Percentiles rank a stretch among this genome's conserved stretches.
These are phyloP conservation scores for Xylariales sp. DNA, from an alignment of 2,329 filamentous ascomycete genomes.

Conservation along the genomic window DNA sequence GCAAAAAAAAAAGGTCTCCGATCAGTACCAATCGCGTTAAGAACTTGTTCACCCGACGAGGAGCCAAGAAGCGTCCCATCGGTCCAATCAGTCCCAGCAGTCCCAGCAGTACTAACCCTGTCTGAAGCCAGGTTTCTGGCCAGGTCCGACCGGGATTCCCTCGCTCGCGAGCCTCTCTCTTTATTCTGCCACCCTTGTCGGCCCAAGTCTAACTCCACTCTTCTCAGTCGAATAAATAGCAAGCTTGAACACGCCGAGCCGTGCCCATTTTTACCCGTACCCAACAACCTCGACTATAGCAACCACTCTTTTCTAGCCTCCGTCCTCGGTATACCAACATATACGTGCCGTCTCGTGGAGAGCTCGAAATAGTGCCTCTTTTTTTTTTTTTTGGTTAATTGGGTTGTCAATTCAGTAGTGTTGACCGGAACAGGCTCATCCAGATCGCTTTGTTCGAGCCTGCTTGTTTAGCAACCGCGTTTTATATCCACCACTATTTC, in stretches of 20 bases:
- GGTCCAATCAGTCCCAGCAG: too few relatives aligned
- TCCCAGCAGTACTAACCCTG: too few relatives aligned
- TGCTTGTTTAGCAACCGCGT: background rate
- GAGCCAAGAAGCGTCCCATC: background rate
- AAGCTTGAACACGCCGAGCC: background rate
- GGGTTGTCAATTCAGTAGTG: background rate
- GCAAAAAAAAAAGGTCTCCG: too few relatives aligned
- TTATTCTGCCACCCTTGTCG: conserved; percentile 6
- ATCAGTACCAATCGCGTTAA: too few relatives aligned
- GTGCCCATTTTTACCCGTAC: conserved; percentile 20
- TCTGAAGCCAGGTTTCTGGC: too few relatives aligned
- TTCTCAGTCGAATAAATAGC: conserved; percentile 5
- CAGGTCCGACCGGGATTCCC: too few relatives aligned
- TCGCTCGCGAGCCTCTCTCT: background rate
- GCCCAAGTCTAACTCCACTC: background rate
- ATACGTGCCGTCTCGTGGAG: background rate
- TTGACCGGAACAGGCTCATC: background rate
- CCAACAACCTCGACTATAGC: background rate
- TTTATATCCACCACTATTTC: background rate
- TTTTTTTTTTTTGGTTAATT: too few relatives aligned
- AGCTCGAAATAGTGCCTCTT: background rate
- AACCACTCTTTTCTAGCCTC: background rate
- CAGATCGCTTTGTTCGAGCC: background rate
- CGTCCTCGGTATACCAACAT: background rate
- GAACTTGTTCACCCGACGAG: too few relatives aligned